Evolutionary conservation across 257 asterid species (phyloP).

Genomic region (Solanum arcanum): DNA sequence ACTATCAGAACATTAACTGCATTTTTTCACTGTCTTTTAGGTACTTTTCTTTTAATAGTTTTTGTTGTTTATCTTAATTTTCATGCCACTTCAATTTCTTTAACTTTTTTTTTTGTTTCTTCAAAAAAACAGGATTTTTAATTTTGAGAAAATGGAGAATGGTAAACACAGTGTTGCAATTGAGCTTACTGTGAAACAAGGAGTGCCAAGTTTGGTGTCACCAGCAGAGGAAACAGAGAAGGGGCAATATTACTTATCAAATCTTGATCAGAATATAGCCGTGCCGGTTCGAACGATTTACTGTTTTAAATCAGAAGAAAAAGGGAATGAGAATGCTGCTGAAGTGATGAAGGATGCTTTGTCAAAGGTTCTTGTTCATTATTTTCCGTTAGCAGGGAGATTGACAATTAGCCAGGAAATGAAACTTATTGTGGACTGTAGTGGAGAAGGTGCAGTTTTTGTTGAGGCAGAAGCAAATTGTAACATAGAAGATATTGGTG

Average conservation of each 20-base stretch:
- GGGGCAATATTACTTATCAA: slow-evolving; percentile 56
- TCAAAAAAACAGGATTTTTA: slow-evolving; percentile 1
- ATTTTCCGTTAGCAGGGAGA: slow-evolving; percentile 71
- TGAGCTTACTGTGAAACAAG: slow-evolving; percentile 44
- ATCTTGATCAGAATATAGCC: slow-evolving; percentile 82
- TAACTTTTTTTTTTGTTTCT: not conserved
- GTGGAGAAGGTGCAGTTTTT: slow-evolving; percentile 70
- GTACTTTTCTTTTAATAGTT: not conserved
- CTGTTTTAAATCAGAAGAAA: slow-evolving; percentile 56
- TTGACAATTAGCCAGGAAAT: slow-evolving; percentile 50
- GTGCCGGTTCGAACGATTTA: slow-evolving; percentile 70
- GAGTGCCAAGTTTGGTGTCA: slow-evolving; percentile 36
- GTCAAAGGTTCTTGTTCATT: slow-evolving; percentile 57
- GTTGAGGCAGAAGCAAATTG: slow-evolving; percentile 84
- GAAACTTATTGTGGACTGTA: slow-evolving; percentile 74
- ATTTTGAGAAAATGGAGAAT: slow-evolving; percentile 36
- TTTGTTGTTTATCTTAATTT: not conserved
- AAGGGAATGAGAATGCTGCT: slow-evolving; percentile 38
- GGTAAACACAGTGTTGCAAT: slow-evolving; percentile 11
- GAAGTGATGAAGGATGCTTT: slow-evolving; percentile 51
- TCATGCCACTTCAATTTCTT: not conserved
- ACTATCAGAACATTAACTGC: not conserved
- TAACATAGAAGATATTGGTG: slow-evolving; percentile 45
- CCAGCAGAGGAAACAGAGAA: slow-evolving; percentile 56
- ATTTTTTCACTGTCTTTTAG: not conserved